These are phyloP conservation scores for Dryas integrifolia DNA, from an alignment of 331 rosid species.

Conservation along the genomic window DNA sequence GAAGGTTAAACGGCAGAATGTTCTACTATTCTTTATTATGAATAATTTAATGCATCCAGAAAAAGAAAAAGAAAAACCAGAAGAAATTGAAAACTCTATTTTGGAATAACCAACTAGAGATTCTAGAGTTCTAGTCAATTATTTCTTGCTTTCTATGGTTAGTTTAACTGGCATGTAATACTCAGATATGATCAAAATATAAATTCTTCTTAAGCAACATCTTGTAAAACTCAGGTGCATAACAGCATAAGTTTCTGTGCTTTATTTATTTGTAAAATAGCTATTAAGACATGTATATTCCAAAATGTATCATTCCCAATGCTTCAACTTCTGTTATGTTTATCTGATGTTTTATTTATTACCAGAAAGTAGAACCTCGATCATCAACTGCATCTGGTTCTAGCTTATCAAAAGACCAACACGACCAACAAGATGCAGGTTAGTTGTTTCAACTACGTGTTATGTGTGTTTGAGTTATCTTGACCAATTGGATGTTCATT, in stretches of 20 bases:
- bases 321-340: not conserved
- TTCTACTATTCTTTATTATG: not conserved
- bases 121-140: constrained; percentile 8
- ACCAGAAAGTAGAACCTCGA: constrained; percentile 56
- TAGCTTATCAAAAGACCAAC: constrained; percentile 60
- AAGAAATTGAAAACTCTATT: not conserved
- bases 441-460: constrained; percentile 24
- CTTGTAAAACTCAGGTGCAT: not conserved
- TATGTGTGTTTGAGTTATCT: constrained; percentile 20
- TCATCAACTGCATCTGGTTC: constrained; percentile 62
- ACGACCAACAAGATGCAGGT: constrained; percentile 50
- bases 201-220: not conserved
- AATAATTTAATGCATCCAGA: not conserved
- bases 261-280: not conserved
- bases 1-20: not conserved
- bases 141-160: constrained; percentile 14
- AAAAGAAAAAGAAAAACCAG: not conserved
- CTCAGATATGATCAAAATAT: not conserved
- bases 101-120: not conserved
- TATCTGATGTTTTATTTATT: constrained; percentile 11
- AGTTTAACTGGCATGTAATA: constrained; percentile 1
- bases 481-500: not conserved
- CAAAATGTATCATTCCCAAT: not conserved
- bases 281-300: not conserved
- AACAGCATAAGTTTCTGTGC: not conserved